Evolutionary conservation across 768 basidiomycete species (phyloP).

Genomic region (Trametes gibbosa): DNA sequence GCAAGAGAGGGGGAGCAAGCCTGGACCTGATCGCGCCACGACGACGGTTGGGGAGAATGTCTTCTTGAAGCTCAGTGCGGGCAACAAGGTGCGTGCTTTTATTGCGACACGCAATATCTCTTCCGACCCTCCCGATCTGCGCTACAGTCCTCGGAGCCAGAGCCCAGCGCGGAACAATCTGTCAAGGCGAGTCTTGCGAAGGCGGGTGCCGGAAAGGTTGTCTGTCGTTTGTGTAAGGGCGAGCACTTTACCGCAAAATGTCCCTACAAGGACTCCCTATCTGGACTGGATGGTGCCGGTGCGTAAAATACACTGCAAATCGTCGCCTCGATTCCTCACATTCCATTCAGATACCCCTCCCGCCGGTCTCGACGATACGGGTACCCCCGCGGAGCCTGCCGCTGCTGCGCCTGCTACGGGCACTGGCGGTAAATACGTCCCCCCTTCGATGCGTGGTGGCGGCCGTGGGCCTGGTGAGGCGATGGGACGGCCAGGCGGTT

Average conservation of each 20-base stretch:
- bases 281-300: slow-evolving; percentile 65
- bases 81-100: slow-evolving; percentile 52
- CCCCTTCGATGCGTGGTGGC: slow-evolving; percentile 83
- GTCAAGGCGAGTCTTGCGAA: slow-evolving; percentile 66
- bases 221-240: slow-evolving; percentile 93
- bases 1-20: slow-evolving; percentile 78
- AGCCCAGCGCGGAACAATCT: slow-evolving; percentile 60
- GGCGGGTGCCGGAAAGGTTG: slow-evolving; percentile 82
- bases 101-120: background rate
- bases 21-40: slow-evolving; percentile 90
- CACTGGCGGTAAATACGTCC: slow-evolving; percentile 82
- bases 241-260: slow-evolving; percentile 98
- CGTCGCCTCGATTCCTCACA: background rate
- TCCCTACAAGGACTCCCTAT: slow-evolving; percentile 94
- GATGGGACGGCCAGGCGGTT: slow-evolving; percentile 59
- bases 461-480: slow-evolving; percentile 72
- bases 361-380: slow-evolving; percentile 34
- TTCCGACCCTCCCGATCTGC: background rate
- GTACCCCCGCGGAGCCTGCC: slow-evolving; percentile 34
- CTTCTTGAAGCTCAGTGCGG: slow-evolving; percentile 54
- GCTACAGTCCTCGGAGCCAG: slow-evolving; percentile 60
- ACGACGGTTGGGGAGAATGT: slow-evolving; percentile 86
- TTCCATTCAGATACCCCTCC: slow-evolving; percentile 36
- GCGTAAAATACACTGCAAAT: slow-evolving; percentile 18
- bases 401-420: slow-evolving; percentile 35